phyloP scores from a whole-genome alignment of 495 filamentous ascomycete species.

The Oleoguttula mirabilis region DNA sequence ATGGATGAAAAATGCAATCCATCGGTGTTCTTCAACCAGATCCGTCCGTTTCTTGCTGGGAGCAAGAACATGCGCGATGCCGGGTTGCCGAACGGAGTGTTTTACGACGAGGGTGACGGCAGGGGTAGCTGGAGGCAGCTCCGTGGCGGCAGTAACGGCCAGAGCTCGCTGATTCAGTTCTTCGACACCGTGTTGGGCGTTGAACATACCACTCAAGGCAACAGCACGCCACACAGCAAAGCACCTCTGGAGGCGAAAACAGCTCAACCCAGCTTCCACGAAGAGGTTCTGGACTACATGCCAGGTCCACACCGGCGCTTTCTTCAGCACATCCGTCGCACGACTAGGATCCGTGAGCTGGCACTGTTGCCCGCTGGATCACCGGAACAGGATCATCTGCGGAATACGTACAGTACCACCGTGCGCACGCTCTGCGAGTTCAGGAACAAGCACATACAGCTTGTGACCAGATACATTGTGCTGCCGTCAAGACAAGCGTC shows the following conservation, averaged over 20 bases:
- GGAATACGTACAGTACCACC: conserved; percentile 19
- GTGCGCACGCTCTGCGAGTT: conserved; percentile 19
- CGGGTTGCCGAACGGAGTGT: conserved; percentile 72
- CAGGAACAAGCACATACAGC: conserved; percentile 24
- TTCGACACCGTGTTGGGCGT: conserved; percentile 26
- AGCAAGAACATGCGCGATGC: conserved; percentile 92
- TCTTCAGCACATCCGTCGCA: conserved; percentile 15
- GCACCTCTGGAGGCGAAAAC: background rate
- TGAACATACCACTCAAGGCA: conserved; percentile 13
- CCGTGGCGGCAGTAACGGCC: conserved; percentile 27
- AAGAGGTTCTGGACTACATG: conserved; percentile 27
- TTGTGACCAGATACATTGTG: conserved; percentile 28
- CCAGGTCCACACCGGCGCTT: conserved; percentile 24
- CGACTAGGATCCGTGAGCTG: conserved; percentile 13
- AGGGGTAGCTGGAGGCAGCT: conserved; percentile 46
- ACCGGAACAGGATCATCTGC: conserved; percentile 1
- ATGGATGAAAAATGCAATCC: conserved; percentile 90
- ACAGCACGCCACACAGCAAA: background rate
- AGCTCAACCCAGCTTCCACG: conserved; percentile 1
- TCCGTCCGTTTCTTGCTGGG: conserved; percentile 84
- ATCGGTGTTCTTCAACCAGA: conserved; percentile 78
- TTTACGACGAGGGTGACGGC: conserved; percentile 63
- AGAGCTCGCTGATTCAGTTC: conserved; percentile 28
- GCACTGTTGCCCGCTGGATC: background rate
- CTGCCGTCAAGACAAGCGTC: conserved; percentile 13